phyloP scores from a whole-genome alignment of 2,329 filamentous ascomycete species.

The Rhytidhysteron rufulum region DNA sequence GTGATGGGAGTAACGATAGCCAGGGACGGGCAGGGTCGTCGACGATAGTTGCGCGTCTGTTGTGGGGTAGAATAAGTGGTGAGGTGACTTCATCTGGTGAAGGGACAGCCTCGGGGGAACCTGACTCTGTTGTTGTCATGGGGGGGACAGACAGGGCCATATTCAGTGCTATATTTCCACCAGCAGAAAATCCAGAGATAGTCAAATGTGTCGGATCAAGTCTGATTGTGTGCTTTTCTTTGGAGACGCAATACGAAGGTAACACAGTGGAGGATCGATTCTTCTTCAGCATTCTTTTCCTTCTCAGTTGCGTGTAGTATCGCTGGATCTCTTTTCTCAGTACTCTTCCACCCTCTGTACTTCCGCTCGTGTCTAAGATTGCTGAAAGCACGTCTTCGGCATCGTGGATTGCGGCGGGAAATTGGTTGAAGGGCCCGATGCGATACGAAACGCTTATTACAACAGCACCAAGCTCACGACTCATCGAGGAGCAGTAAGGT shows the following conservation, averaged over 20 bases:
- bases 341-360: constrained; percentile 27
- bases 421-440: constrained; percentile 45
- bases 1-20: constrained; percentile 33
- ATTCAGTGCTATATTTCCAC: constrained; percentile 47
- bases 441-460: constrained; percentile 48
- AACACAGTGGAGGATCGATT: background rate
- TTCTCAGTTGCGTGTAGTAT: constrained; percentile 24
- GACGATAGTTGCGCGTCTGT: constrained; percentile 25
- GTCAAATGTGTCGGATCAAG: constrained; percentile 39
- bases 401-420: constrained; percentile 46
- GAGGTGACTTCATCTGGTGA: constrained; percentile 12
- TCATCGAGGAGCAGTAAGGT: constrained; percentile 46
- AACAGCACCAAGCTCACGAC: constrained; percentile 38
- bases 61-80: constrained; percentile 21
- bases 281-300: constrained; percentile 12
- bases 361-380: constrained; percentile 34
- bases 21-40: constrained; percentile 30
- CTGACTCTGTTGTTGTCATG: background rate
- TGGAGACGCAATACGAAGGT: constrained; percentile 11
- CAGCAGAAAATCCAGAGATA: constrained; percentile 45
- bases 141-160: constrained; percentile 34
- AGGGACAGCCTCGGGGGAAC: background rate
- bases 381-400: constrained; percentile 45
- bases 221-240: constrained; percentile 17
- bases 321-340: constrained; percentile 33